Evolutionary conservation across 106 monocot genomes (phyloP).

Genomic region (Triglochin maritima): DNA sequence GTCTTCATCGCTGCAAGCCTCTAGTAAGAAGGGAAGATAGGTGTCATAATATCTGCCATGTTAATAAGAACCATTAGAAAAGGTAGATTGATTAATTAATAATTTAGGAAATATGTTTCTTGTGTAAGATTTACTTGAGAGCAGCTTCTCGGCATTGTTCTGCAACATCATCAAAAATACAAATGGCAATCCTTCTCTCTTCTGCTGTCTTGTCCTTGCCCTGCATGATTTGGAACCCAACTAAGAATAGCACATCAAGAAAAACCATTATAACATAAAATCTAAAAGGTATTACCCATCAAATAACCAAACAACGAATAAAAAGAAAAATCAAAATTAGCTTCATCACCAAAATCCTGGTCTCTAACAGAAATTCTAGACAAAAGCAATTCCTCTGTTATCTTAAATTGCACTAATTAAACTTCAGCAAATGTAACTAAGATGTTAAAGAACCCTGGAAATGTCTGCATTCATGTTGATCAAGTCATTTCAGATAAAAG

Average conservation of each 20-base stretch:
- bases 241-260: not conserved
- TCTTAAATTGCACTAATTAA: not conserved
- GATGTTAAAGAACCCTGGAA: not conserved
- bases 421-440: not conserved
- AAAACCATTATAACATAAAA: not conserved
- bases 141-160: slow-evolving; percentile 91
- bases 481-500: no score
- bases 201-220: slow-evolving; percentile 89
- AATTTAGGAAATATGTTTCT: slow-evolving; percentile 1
- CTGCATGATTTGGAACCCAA: slow-evolving; percentile 19
- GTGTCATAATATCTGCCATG: slow-evolving; percentile 79
- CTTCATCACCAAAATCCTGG: not conserved
- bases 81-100: no score
- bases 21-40: slow-evolving; percentile 80
- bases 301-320: not conserved
- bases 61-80: not conserved
- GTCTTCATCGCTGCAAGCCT: slow-evolving; percentile 87
- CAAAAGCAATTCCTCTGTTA: not conserved
- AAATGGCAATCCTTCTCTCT: slow-evolving; percentile 96
- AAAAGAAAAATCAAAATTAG: not conserved
- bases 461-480: no score
- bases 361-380: not conserved
- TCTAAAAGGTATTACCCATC: not conserved
- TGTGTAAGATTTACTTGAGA: slow-evolving; percentile 36
- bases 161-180: slow-evolving; percentile 95